Base-by-base conservation (phyloP, 495 filamentous ascomycete genomes). In the Hypomontagnella monticulosa region DNA sequence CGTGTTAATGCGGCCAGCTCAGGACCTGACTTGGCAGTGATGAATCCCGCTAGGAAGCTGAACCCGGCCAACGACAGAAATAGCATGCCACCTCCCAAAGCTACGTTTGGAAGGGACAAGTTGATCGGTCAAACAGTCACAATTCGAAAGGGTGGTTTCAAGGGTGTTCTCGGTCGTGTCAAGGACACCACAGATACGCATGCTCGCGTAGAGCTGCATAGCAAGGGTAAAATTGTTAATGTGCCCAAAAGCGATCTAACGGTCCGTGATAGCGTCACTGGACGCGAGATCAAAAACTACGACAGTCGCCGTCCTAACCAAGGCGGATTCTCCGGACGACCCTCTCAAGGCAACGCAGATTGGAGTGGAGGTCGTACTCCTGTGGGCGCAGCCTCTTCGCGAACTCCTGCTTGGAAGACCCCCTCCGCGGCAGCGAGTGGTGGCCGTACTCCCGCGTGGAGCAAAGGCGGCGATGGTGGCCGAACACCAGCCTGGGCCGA, bases 161-260 rank as follows among this genome's bases (percentile, higher is more conserved):
- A 99, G 78, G 95, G 94, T 49, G 80, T 97, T 11, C 82, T 99
- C 46, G 96, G 96, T 64, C 96, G 97, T 56, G 91, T 99, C 66
- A 96, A 96, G 70, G 93, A 98, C 71, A 87, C 96, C 0, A 93
- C 90, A 0, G 93, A 96, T 58, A 84, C 83, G 0, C 87, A 89
- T 62, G 94, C 91, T 27, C 88, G 93, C 16, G 90, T 99, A 34
- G 96, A 98, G 76, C 81, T 99, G 20, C 93, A 97, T 75, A 91
- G 92, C 18, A 95, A 93, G 76, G 89, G 86, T 77, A 97, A 96
- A 81, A 86, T 88, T 5, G 88, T 98, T 51, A 89, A 87, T 12
- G 85, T 98, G 27, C 82, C 85, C 2, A 95, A 94, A 74, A 87
- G 89, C 4, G 83, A 87, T 53, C 79, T 98, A 7, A 83, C 83